Evolutionary conservation across 1,139 yeast genomes (phyloP).

Genomic region (Suhomyces coccinellae): DNA sequence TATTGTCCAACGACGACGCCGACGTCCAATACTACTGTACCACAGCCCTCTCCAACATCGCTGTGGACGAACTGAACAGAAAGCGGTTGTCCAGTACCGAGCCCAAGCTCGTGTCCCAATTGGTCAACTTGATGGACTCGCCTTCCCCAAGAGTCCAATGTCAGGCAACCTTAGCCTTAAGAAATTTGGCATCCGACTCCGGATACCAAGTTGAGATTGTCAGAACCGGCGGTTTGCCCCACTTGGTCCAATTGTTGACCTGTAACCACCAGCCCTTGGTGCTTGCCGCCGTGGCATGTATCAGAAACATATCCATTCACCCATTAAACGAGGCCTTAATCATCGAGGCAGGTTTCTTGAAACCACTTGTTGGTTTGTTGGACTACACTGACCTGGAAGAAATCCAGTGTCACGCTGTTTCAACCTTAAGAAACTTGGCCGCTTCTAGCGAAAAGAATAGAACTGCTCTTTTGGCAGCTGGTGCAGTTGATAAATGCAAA

Average conservation of each 20-base stretch:
- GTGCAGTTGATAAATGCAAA: slow-evolving; percentile 92
- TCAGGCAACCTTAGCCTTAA: slow-evolving; percentile 93
- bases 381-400: slow-evolving; percentile 90
- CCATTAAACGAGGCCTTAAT: slow-evolving; percentile 94
- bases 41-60: slow-evolving; percentile 93
- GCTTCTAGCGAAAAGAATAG: slow-evolving; percentile 94
- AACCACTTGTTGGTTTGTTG: slow-evolving; percentile 81
- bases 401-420: slow-evolving; percentile 96
- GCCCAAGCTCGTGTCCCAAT: slow-evolving; percentile 86
- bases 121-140: slow-evolving; percentile 90
- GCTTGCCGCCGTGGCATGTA: slow-evolving; percentile 96
- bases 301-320: slow-evolving; percentile 93
- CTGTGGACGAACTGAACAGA: slow-evolving; percentile 91
- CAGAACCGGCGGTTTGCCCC: slow-evolving; percentile 92
- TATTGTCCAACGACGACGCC: slow-evolving; percentile 83
- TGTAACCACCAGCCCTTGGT: slow-evolving; percentile 91
- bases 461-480: slow-evolving; percentile 88
- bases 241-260: slow-evolving; percentile 81
- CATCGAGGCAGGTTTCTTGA: slow-evolving; percentile 92
- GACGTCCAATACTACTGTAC: slow-evolving; percentile 99
- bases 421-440: slow-evolving; percentile 91
- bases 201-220: slow-evolving; percentile 93
- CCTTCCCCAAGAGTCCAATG: slow-evolving; percentile 94
- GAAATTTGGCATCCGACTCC: slow-evolving; percentile 94
- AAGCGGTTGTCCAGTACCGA: slow-evolving; percentile 87